Conservation (phyloP, 768 basidiomycete genomes). For the Leccinum ochraceum region DNA sequence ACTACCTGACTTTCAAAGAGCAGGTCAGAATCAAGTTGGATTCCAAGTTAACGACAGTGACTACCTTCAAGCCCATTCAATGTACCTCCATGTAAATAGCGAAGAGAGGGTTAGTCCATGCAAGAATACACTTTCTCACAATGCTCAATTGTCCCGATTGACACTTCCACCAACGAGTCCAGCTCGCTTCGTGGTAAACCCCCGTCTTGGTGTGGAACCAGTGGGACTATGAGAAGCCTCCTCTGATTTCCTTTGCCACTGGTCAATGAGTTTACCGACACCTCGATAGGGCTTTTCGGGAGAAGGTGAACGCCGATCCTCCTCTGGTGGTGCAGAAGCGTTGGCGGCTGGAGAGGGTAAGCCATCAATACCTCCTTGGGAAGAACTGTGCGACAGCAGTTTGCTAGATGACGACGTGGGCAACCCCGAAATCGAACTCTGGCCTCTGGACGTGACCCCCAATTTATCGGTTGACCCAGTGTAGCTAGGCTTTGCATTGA, state of each 20-base stretch:
- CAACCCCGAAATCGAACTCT: slow-evolving; percentile 23
- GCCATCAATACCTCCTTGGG: slow-evolving; percentile 27
- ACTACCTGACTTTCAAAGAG: too few species aligned
- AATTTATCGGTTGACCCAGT: slow-evolving; percentile 22
- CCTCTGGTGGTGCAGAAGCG: slow-evolving; percentile 17
- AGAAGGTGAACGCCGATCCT: slow-evolving; percentile 51
- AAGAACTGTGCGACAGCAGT: slow-evolving; percentile 15
- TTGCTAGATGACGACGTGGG: slow-evolving; percentile 26
- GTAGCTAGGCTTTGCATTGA: slow-evolving; percentile 13
- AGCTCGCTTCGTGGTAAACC: slow-evolving; percentile 42
- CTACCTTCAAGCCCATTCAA: not conserved
- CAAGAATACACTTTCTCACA: not conserved
- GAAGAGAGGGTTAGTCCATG: not conserved
- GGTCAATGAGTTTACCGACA: slow-evolving; percentile 52
- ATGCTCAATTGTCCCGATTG: slow-evolving; percentile 19
- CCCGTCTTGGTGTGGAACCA: slow-evolving; percentile 39
- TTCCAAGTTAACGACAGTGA: too few species aligned
- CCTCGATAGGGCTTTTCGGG: slow-evolving; percentile 81
- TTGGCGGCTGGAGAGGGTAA: slow-evolving; percentile 23
- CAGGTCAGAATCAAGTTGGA: too few species aligned
- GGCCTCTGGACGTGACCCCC: slow-evolving; percentile 14
- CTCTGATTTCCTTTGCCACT: too few species aligned
- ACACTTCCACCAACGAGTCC: slow-evolving; percentile 28
- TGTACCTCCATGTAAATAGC: not conserved
- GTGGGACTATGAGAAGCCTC: slow-evolving; percentile 33